These are phyloP conservation scores for maize (Zea mays) DNA, from an alignment of 176 grass and related monocot species.

Conservation along the genomic window DNA sequence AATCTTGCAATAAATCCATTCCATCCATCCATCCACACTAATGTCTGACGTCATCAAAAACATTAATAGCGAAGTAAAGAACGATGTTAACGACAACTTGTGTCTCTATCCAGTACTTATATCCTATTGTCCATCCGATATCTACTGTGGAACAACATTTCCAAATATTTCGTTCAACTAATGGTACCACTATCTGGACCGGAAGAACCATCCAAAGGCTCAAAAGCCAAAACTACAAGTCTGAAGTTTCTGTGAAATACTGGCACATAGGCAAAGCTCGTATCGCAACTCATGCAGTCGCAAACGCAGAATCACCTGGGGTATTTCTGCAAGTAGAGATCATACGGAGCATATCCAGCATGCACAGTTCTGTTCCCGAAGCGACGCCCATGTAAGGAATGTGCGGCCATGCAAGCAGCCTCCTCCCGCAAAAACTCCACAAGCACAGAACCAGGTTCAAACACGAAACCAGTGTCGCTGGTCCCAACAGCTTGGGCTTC, in stretches of 20 bases:
- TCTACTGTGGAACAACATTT: not conserved
- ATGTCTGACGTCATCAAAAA: not conserved
- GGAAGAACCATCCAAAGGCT: constrained; percentile 5
- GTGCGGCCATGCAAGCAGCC: constrained; percentile 62
- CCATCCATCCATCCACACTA: not conserved
- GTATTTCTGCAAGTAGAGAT: constrained; percentile 62
- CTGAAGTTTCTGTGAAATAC: not conserved
- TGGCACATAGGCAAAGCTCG: not conserved
- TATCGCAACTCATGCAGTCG: constrained; percentile 7
- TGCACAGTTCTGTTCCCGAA: constrained; percentile 50
- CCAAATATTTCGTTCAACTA: constrained; percentile 9
- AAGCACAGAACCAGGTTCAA: constrained; percentile 68
- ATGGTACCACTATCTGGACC: constrained; percentile 3
- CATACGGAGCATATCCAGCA: constrained; percentile 54
- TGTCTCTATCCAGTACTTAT: not conserved
- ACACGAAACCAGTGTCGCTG: constrained; percentile 18
- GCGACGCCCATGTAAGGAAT: constrained; percentile 71
- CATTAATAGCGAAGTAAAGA: not conserved
- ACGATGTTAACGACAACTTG: not conserved
- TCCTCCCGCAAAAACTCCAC: constrained; percentile 85
- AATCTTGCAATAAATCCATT: not conserved
- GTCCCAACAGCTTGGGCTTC: not conserved
- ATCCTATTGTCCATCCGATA: not conserved
- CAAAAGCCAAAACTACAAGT: not conserved
- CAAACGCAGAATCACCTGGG: constrained; percentile 40